Evolutionary conservation across 2,329 filamentous ascomycete genomes (phyloP).

Genomic region (Leptosphaerulina australis): DNA sequence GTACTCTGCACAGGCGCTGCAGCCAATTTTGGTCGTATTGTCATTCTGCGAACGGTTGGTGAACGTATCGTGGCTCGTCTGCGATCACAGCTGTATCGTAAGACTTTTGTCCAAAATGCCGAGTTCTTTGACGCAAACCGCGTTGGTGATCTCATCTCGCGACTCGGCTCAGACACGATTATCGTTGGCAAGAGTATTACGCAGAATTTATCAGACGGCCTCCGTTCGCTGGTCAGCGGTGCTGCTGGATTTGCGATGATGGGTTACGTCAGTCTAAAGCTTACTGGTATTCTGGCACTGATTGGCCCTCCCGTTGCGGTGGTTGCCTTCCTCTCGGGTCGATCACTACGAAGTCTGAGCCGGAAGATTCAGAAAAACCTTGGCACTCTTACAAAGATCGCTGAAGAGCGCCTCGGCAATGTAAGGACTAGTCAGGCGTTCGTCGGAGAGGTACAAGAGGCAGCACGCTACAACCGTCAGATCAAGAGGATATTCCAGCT

Average conservation of each 20-base stretch:
- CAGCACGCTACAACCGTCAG: constrained; percentile 88
- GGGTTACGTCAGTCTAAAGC: constrained; percentile 91
- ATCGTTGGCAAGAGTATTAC: constrained; percentile 99
- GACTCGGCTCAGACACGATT: constrained; percentile 93
- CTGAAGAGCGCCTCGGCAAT: constrained; percentile 95
- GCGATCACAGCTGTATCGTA: constrained; percentile 85
- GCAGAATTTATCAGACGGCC: constrained; percentile 95
- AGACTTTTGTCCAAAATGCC: constrained; percentile 95
- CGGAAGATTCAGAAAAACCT: constrained; percentile 93
- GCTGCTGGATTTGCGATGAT: constrained; percentile 88
- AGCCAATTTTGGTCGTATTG: constrained; percentile 92
- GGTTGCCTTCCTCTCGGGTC: constrained; percentile 89
- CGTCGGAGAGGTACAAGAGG: constrained; percentile 88
- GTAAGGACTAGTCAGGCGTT: constrained; percentile 97
- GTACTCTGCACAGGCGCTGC: constrained; percentile 83
- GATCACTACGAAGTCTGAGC: constrained; percentile 85
- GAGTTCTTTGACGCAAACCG: constrained; percentile 99
- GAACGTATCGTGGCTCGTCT: constrained; percentile 92
- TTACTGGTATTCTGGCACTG: constrained; percentile 83
- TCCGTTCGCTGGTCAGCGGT: constrained; percentile 87
- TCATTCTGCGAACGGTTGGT: constrained; percentile 90
- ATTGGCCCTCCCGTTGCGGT: constrained; percentile 91
- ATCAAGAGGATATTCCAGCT: constrained; percentile 90
- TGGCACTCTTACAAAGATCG: constrained; percentile 92
- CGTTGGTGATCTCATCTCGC: constrained; percentile 93